A percentile compares a stretch with the other conserved stretches of the same genome.
Evolutionary conservation across 352 stramenopile genomes (phyloP).

Genomic region (Globisporangium splendens): DNA sequence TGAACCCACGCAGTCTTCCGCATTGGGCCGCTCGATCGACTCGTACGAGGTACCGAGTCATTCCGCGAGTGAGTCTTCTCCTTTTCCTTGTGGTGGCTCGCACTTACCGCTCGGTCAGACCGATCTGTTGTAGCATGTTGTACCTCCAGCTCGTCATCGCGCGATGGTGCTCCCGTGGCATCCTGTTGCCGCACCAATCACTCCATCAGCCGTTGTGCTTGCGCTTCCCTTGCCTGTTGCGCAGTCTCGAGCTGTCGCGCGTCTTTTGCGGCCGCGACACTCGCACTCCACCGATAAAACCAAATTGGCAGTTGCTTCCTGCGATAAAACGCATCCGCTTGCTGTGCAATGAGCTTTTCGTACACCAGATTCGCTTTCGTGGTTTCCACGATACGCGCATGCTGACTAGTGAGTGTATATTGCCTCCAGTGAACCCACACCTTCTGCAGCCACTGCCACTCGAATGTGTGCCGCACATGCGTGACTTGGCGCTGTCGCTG

Average conservation of each 20-base stretch:
- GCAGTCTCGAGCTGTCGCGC: slow-evolving; percentile 17
- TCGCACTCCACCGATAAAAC: slow-evolving; percentile 51
- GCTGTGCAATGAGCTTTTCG: slow-evolving; percentile 13
- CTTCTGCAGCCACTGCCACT: slow-evolving; percentile 22
- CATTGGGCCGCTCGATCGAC: background rate
- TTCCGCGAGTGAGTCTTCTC: background rate
- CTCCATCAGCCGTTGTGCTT: slow-evolving; percentile 38
- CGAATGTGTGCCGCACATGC: slow-evolving; percentile 4
- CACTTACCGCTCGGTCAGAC: too few species aligned
- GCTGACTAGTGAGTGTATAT: background rate
- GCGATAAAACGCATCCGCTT: slow-evolving; percentile 34
- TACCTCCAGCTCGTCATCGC: background rate
- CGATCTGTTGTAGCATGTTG: too few species aligned
- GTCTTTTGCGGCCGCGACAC: slow-evolving; percentile 25
- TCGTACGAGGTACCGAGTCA: too few species aligned
- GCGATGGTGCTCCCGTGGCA: too few species aligned
- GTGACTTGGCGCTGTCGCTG: background rate
- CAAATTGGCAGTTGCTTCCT: slow-evolving; percentile 30
- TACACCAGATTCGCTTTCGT: slow-evolving; percentile 14
- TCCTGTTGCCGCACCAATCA: slow-evolving; percentile 24
- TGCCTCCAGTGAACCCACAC: slow-evolving; percentile 21
- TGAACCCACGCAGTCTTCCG: background rate
- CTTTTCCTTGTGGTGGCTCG: too few species aligned
- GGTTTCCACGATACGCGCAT: slow-evolving; percentile 13
- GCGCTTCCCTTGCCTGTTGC: slow-evolving; percentile 25